A percentile compares a stretch with the other conserved stretches of the same genome.
Conservation (phyloP, 768 basidiomycete species). For the Suillus hirtellus region DNA sequence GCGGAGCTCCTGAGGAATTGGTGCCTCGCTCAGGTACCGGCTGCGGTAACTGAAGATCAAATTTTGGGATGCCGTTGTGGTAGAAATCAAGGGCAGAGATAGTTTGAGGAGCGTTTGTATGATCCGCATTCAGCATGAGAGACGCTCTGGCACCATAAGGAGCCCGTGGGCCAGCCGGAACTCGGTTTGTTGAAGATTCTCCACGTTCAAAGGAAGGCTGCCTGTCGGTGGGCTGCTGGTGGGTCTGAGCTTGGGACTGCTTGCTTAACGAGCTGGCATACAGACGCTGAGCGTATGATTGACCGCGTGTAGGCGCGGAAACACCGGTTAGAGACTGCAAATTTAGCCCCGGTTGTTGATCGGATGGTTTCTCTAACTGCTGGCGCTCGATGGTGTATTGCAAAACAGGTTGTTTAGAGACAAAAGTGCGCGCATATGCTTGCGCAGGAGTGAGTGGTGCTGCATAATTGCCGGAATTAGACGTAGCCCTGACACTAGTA, state of each 20-base stretch:
- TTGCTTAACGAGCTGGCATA: slow-evolving; percentile 41
- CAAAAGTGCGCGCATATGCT: slow-evolving; percentile 20
- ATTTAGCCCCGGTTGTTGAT: slow-evolving; percentile 7
- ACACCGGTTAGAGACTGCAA: slow-evolving; percentile 4
- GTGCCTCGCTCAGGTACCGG: background rate
- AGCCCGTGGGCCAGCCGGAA: background rate
- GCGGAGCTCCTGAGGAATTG: background rate
- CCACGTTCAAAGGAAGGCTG: slow-evolving; percentile 1
- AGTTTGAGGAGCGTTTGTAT: background rate
- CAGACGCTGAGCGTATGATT: slow-evolving; percentile 42
- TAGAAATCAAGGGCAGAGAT: slow-evolving; percentile 20
- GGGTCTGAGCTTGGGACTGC: slow-evolving; percentile 12
- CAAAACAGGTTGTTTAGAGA: slow-evolving; percentile 15
- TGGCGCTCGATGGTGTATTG: slow-evolving; percentile 22
- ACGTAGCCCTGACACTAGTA: background rate
- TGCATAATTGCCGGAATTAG: background rate
- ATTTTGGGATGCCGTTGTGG: slow-evolving; percentile 15
- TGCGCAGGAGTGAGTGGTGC: slow-evolving; percentile 22
- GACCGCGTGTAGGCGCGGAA: slow-evolving; percentile 18
- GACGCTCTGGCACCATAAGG: background rate
- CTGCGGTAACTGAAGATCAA: slow-evolving; percentile 10
- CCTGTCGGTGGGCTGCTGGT: background rate
- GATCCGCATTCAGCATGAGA: background rate
- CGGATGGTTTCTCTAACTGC: slow-evolving; percentile 10
- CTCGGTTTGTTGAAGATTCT: background rate